Conservation (phyloP, 495 filamentous ascomycete species). For the Penicillium verhagenii region DNA sequence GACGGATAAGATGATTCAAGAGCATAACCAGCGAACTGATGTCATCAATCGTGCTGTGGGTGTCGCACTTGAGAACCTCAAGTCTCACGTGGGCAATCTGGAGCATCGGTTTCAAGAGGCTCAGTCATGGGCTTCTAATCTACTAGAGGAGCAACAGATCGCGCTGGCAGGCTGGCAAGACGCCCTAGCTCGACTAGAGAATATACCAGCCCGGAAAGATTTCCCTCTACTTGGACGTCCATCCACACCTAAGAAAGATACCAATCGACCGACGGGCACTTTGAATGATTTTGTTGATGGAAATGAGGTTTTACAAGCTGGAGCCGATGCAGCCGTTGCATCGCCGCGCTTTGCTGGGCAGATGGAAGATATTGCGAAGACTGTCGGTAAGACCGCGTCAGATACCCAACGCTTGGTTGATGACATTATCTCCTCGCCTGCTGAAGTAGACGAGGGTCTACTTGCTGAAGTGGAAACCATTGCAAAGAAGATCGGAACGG, state of each 20-base stretch:
- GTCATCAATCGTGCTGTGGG: slow-evolving; percentile 70
- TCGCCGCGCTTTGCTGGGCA: slow-evolving; percentile 54
- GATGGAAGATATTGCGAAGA: slow-evolving; percentile 49
- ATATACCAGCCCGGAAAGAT: slow-evolving; percentile 59
- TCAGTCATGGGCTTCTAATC: slow-evolving; percentile 67
- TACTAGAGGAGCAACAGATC: slow-evolving; percentile 66
- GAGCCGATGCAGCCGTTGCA: slow-evolving; percentile 42
- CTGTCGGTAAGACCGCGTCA: slow-evolving; percentile 50
- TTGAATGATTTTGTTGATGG: slow-evolving; percentile 72
- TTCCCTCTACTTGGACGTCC: slow-evolving; percentile 51
- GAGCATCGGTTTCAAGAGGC: slow-evolving; percentile 73
- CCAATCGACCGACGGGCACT: slow-evolving; percentile 41
- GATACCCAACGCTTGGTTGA: slow-evolving; percentile 55
- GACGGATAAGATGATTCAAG: slow-evolving; percentile 53
- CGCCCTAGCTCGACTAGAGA: slow-evolving; percentile 60
- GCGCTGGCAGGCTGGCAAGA: slow-evolving; percentile 67
- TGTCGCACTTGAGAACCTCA: slow-evolving; percentile 77
- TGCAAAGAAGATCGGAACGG: slow-evolving; percentile 79
- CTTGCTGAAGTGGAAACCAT: slow-evolving; percentile 84
- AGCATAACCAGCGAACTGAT: slow-evolving; percentile 62
- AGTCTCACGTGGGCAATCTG: slow-evolving; percentile 70
- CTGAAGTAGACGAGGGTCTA: slow-evolving; percentile 53
- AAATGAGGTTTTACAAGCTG: slow-evolving; percentile 64
- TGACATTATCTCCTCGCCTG: slow-evolving; percentile 26
- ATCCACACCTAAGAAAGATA: slow-evolving; percentile 41